Base-by-base conservation (phyloP, 352 stramenopile species). In the Phytopythium sindhum region DNA sequence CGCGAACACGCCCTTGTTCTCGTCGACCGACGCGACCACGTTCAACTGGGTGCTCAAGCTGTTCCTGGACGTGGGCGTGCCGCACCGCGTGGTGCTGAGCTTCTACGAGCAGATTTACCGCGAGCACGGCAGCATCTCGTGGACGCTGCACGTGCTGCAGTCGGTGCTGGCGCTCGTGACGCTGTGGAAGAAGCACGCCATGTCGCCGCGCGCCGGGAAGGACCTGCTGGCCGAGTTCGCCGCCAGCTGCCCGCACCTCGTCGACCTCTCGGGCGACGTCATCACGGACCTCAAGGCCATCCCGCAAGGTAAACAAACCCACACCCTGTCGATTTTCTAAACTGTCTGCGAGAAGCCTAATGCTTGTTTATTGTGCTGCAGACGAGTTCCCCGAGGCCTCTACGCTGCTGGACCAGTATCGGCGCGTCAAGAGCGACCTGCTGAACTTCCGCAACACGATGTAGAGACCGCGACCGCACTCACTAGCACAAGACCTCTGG, bases 31-130 rank as follows among this genome's bases (percentile, higher is more conserved):
- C 29, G 68, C 77, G 19, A 84, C 80, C 15, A 88, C 77, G 21
- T 86, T 96, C 65, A 90, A 91, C 70, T 93, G 82, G 85, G 81
- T 91, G 35, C 64, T 93, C 44, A 90, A 89, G 65, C 69, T 94
- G 47, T 91, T 96, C 42, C 57, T 94, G 37, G 84, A 96, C 64
- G 81, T 92, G 23, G 87, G 87, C 19, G 82, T 96, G 15, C 75
- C 87, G 28, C 80, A 93, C 64, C 78, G 81, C 1, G 71, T 87
- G 28, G 75, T 96, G 5, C 60, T 96, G 39, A 85, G 82, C 62
- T 79, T 85, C 65, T 96, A 96, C 65, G 80, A 94, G 64, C 80
- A 89, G 51, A 65, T 96, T 6, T 96, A 92, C 67, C 81, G 79
- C 31, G 71, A 84, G 28, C 75, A 80, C 29, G 68, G 75, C 41